Base-by-base conservation (phyloP, 169 alveolate genomes). In the Plasmodium knowlesi region DNA sequence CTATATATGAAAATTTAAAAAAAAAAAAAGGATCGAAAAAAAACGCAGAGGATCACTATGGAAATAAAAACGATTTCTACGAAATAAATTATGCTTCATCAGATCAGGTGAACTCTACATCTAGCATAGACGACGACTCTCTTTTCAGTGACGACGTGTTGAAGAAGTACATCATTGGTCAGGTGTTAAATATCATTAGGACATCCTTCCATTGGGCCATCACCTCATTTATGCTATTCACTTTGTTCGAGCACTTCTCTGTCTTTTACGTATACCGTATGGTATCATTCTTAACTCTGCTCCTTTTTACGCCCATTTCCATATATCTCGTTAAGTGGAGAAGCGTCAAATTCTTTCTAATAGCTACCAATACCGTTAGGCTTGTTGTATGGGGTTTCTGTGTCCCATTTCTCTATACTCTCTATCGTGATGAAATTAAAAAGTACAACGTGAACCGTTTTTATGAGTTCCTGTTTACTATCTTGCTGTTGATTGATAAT, bases 121-220 rank as follows among this genome's bases (percentile, higher is more conserved):
- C 90, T 28, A 88, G 94, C 79, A 73, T 76, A 37, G 94, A 88
- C n/a, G 94, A 80, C 1, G 94, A 88, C 71, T 79, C 89, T 0
- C 10, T 79, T 4, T 88, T 88, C 71, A 88, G 82, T 79, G 89
- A 88, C 30, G 83, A 88, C 46, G 61, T 88, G 34, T 88, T 88
- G 46, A 88, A 88, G 54, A 79, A 57, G 82, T 88, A 88, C 39
- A 78, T 79, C 2, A 67, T 79, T 9, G 94, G 94, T 0, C 94
- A 88, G 34, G 83, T 88, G 37, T 50, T 79, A 41, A 88, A 88
- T 34, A 88, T 78, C 9, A 79, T 88, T 8, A 88, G 94, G 53
- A 88, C 94, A 22, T 88, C 94, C 8, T 88, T 88, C 50, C 94
- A 88, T 57, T 88, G 94, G 94, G 94, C 82, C 22, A 67, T 88